phyloP scores from a whole-genome alignment of 1,284 basidiomycete genomes.

The Chondrostereum purpureum region DNA sequence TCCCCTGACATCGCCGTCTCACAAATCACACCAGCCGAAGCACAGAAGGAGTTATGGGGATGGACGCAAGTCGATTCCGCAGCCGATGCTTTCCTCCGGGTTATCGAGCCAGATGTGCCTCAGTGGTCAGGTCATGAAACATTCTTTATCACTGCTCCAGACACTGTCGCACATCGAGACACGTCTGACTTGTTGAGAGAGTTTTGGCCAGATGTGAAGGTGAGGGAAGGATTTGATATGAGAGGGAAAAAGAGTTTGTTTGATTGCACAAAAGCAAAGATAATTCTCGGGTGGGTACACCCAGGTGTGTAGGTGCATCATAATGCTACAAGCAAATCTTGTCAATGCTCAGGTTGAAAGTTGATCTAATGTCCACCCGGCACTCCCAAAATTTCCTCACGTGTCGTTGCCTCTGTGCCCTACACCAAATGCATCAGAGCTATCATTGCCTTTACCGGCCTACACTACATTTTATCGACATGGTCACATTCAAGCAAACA shows the following conservation, averaged over 20 bases:
- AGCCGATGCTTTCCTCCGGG: constrained; percentile 59
- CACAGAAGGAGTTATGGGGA: constrained; percentile 64
- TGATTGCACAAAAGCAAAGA: constrained; percentile 63
- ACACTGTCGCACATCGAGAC: constrained; percentile 35
- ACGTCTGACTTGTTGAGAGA: constrained; percentile 36
- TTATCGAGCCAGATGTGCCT: constrained; percentile 39
- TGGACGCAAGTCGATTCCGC: constrained; percentile 59
- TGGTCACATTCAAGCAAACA: too few relatives aligned
- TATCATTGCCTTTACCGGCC: too few relatives aligned
- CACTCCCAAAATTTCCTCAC: too few relatives aligned
- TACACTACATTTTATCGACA: too few relatives aligned
- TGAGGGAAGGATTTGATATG: constrained; percentile 41
- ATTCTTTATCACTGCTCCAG: constrained; percentile 62
- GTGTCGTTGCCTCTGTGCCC: too few relatives aligned
- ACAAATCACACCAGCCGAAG: constrained; percentile 22
- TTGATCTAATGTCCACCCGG: too few relatives aligned
- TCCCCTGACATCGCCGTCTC: constrained; percentile 28
- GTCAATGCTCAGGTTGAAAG: too few relatives aligned
- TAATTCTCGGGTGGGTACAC: constrained; percentile 64
- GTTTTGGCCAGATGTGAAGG: constrained; percentile 48
- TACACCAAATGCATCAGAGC: too few relatives aligned
- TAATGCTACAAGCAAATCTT: too few relatives aligned
- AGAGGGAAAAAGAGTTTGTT: constrained; percentile 47
- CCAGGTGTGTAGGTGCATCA: too few relatives aligned
- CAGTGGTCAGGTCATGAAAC: constrained; percentile 56